These are phyloP conservation scores for Nelumbo lutea DNA, from an alignment of 164 flowering plant genomes.

Conservation along the genomic window DNA sequence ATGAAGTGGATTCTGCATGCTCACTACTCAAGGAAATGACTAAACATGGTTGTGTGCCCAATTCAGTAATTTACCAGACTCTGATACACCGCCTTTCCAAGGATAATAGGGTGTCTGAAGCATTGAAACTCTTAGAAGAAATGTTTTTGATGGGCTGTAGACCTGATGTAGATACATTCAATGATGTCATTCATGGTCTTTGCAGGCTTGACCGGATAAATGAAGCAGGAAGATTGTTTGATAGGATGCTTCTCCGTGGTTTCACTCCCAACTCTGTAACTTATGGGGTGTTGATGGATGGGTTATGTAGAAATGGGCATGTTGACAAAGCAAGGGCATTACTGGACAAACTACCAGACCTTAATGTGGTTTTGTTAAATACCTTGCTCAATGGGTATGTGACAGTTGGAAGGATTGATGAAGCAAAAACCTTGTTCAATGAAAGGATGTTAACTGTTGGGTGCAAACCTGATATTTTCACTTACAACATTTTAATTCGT, in stretches of 20 bases:
- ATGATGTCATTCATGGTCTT: conserved; percentile 60
- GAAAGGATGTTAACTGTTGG: conserved; percentile 39
- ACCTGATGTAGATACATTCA: conserved; percentile 78
- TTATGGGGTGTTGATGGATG: conserved; percentile 69
- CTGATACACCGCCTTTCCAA: conserved; percentile 67
- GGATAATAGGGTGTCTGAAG: conserved; percentile 53
- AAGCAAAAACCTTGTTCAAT: conserved; percentile 53
- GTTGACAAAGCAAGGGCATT: conserved; percentile 69
- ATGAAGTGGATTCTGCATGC: conserved; percentile 74
- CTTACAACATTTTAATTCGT: conserved; percentile 55
- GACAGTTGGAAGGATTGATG: conserved; percentile 44
- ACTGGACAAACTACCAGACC: conserved; percentile 51
- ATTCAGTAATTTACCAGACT: conserved; percentile 73
- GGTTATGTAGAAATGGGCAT: conserved; percentile 53
- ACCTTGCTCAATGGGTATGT: conserved; percentile 76
- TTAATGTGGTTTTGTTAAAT: conserved; percentile 57
- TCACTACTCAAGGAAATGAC: conserved; percentile 80
- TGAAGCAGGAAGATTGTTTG: conserved; percentile 75
- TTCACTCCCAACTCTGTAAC: conserved; percentile 58
- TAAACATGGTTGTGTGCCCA: conserved; percentile 85
- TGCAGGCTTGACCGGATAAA: conserved; percentile 49
- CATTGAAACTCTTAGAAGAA: conserved; percentile 67
- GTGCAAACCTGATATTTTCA: conserved; percentile 56
- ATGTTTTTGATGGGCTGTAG: conserved; percentile 83
- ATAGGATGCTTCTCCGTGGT: conserved; percentile 75